These are phyloP conservation scores for Ceratonia siliqua DNA, from an alignment of 306 rosid genomes.

Conservation along the genomic window DNA sequence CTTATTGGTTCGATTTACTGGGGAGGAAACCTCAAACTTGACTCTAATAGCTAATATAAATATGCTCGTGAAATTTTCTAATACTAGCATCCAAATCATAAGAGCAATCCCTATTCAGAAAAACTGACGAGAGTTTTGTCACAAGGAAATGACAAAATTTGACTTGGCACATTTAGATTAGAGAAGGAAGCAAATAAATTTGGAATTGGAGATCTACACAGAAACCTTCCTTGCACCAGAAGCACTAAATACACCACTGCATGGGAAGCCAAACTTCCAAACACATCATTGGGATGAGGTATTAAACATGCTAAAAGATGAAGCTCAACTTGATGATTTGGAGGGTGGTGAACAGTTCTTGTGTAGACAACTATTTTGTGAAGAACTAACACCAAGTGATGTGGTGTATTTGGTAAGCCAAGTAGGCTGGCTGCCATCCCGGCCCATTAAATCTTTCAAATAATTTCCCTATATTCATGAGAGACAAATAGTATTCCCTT, in stretches of 20 bases:
- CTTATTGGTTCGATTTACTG: no score
- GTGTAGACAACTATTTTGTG: conserved; percentile 48
- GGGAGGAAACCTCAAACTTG: no score
- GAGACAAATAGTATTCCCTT: conserved; percentile 3
- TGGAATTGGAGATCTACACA: conserved; percentile 34
- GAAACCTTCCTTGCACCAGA: conserved; percentile 50
- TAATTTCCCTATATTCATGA: conserved; percentile 40
- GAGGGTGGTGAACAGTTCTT: conserved; percentile 24
- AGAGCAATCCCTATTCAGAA: not conserved
- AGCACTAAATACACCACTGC: conserved; percentile 18
- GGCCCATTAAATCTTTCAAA: conserved; percentile 43
- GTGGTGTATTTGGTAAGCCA: conserved; percentile 43
- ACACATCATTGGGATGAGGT: conserved; percentile 37
- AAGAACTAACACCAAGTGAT: conserved; percentile 61
- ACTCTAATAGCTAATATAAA: no score
- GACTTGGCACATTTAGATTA: conserved; percentile 58
- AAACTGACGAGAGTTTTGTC: conserved; percentile 56
- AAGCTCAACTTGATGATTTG: conserved; percentile 27
- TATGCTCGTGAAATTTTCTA: no score
- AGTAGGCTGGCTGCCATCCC: conserved; percentile 48
- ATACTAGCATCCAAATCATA: not conserved
- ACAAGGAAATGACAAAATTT: conserved; percentile 53
- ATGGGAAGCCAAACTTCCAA: conserved; percentile 47
- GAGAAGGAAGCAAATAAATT: conserved; percentile 39
- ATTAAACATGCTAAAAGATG: conserved; percentile 52